A percentile compares a stretch with the other conserved stretches of the same genome.
Conservation (phyloP, 371 early-diverging fungal genomes). For the Mucor velutinosus region DNA sequence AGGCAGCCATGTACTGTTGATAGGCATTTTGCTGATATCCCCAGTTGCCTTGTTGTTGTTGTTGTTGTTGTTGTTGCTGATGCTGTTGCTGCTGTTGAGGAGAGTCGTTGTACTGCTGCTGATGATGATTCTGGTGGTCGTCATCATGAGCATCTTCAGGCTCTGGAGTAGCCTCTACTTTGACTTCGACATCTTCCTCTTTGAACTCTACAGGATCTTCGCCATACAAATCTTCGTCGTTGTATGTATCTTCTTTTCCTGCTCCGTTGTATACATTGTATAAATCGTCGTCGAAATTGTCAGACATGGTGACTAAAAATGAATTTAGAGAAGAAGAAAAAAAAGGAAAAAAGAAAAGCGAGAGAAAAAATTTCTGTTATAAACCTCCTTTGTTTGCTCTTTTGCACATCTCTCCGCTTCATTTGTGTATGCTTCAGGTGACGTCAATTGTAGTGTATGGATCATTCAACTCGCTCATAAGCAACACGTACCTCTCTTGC, state of each 20-base stretch:
- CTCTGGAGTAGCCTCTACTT: background rate
- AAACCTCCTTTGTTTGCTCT: background rate
- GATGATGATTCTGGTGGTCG: background rate
- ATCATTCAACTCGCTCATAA: background rate
- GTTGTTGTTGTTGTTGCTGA: slow-evolving; percentile 2
- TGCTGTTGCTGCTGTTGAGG: slow-evolving; percentile 7
- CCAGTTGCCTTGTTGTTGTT: slow-evolving; percentile 15
- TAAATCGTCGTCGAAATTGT: slow-evolving; percentile 49
- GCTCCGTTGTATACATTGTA: slow-evolving; percentile 42
- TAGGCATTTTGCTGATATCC: slow-evolving; percentile 21
- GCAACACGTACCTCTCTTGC: no score
- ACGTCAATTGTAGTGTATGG: slow-evolving; percentile 1
- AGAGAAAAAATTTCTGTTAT: background rate
- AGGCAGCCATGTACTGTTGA: slow-evolving; percentile 33
- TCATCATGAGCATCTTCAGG: background rate
- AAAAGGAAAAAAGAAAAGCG: background rate
- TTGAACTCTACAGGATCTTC: slow-evolving; percentile 14
- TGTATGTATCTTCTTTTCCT: slow-evolving; percentile 35
- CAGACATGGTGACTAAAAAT: slow-evolving; percentile 22
- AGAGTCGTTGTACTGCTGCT: background rate
- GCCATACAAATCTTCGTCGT: slow-evolving; percentile 37
- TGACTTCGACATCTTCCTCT: slow-evolving; percentile 8
- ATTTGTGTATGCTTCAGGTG: background rate
- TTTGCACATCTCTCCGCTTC: background rate
- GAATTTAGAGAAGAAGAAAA: background rate